phyloP scores from a whole-genome alignment of 352 stramenopile species.

The Pythium grandisporangium region DNA sequence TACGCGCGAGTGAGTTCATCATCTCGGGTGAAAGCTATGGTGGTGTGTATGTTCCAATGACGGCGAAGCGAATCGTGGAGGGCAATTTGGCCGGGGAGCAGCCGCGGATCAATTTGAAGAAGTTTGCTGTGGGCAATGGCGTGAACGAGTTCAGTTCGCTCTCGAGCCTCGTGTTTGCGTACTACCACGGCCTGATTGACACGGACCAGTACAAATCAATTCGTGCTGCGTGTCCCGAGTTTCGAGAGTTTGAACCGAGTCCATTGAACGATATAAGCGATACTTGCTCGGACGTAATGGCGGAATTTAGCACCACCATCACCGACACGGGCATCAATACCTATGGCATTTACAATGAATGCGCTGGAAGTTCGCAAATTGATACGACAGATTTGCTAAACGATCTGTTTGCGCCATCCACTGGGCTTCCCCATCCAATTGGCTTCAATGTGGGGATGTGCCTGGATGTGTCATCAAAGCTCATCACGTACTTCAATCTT shows the following conservation, averaged over 20 bases:
- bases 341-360: slow-evolving; percentile 18
- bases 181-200: slow-evolving; percentile 37
- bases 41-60: slow-evolving; percentile 55
- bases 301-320: slow-evolving; percentile 1
- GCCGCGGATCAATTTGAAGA: slow-evolving; percentile 64
- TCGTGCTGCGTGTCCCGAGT: slow-evolving; percentile 13
- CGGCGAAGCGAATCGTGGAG: slow-evolving; percentile 34
- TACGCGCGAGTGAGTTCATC: slow-evolving; percentile 60
- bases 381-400: slow-evolving; percentile 9
- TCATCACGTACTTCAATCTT: slow-evolving; percentile 43
- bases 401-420: slow-evolving; percentile 8
- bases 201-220: slow-evolving; percentile 29
- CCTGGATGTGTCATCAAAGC: slow-evolving; percentile 8
- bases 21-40: slow-evolving; percentile 62
- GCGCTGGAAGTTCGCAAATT: slow-evolving; percentile 4
- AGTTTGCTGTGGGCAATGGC: slow-evolving; percentile 77
- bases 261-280: not conserved
- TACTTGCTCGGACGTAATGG: slow-evolving; percentile 6
- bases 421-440: slow-evolving; percentile 12
- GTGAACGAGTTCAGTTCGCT: slow-evolving; percentile 23
- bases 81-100: slow-evolving; percentile 16
- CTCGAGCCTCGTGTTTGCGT: slow-evolving; percentile 31
- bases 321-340: slow-evolving; percentile 10
- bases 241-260: slow-evolving; percentile 9
- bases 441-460: slow-evolving; percentile 19